Conservation (phyloP, 2,329 filamentous ascomycete species). For the Clarireedia homoeocarpa region DNA sequence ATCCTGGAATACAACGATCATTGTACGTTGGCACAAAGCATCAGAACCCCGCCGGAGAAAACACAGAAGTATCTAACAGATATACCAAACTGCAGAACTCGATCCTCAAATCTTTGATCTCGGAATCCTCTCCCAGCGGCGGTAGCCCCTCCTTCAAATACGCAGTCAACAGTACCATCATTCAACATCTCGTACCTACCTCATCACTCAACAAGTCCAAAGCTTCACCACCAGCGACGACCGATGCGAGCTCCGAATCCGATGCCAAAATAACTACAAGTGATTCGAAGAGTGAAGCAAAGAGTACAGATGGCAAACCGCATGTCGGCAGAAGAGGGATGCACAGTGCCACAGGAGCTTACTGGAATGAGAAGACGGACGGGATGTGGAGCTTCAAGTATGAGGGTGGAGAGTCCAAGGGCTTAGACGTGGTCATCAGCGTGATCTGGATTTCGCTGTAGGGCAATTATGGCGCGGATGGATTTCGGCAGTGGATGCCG, state of each 20-base stretch:
- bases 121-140: conserved; percentile 54
- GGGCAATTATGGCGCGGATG: background rate
- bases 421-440: conserved; percentile 62
- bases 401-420: conserved; percentile 59
- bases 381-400: conserved; percentile 89
- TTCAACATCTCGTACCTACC: conserved; percentile 77
- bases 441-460: conserved; percentile 60
- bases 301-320: conserved; percentile 56
- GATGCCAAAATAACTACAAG: conserved; percentile 47
- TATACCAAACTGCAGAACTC: conserved; percentile 47
- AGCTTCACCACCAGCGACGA: conserved; percentile 31
- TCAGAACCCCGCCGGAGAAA: background rate
- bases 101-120: conserved; percentile 70
- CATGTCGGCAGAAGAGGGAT: conserved; percentile 80
- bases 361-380: conserved; percentile 86
- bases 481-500: background rate
- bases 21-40: conserved; percentile 52
- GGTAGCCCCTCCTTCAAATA: conserved; percentile 73
- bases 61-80: conserved; percentile 7
- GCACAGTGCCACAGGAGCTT: conserved; percentile 79
- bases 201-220: conserved; percentile 54
- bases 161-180: conserved; percentile 95
- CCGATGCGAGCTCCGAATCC: conserved; percentile 20
- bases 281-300: conserved; percentile 35
- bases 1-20: conserved; percentile 87